These are phyloP conservation scores for Biscogniauxia mediterranea DNA, from an alignment of 2,329 filamentous ascomycete genomes.

Conservation along the genomic window DNA sequence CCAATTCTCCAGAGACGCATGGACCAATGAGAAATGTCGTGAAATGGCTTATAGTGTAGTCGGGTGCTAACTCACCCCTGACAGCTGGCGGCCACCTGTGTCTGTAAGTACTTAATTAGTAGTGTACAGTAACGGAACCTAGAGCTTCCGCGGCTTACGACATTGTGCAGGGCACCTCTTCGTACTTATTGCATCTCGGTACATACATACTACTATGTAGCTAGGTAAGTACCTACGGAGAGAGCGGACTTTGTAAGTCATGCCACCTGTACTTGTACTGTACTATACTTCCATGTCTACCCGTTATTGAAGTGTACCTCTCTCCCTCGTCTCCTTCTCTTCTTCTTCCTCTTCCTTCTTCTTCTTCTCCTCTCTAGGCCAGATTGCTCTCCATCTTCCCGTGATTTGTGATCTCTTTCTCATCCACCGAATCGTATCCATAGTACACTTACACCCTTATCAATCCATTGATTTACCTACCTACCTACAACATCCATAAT, in stretches of 20 bases:
- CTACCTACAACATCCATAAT: constrained; percentile 5
- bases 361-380: not conserved
- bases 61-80: not conserved
- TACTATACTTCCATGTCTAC: too few species aligned
- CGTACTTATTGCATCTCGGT: not conserved
- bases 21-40: not conserved
- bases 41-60: not conserved
- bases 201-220: too few species aligned
- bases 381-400: too few species aligned
- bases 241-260: not conserved
- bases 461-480: not conserved
- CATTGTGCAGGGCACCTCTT: constrained; percentile 1
- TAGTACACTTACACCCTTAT: too few species aligned
- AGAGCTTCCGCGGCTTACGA: constrained; percentile 13
- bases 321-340: too few species aligned
- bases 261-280: not conserved
- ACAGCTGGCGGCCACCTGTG: not conserved
- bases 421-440: too few species aligned
- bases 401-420: too few species aligned
- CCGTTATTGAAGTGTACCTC: too few species aligned
- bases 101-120: too few species aligned
- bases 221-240: not conserved
- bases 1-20: too few species aligned
- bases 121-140: constrained; percentile 13
- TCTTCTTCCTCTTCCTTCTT: not conserved